These are phyloP conservation scores for Camellia japonica DNA, from an alignment of 148 eudicot genomes.

Conservation along the genomic window DNA sequence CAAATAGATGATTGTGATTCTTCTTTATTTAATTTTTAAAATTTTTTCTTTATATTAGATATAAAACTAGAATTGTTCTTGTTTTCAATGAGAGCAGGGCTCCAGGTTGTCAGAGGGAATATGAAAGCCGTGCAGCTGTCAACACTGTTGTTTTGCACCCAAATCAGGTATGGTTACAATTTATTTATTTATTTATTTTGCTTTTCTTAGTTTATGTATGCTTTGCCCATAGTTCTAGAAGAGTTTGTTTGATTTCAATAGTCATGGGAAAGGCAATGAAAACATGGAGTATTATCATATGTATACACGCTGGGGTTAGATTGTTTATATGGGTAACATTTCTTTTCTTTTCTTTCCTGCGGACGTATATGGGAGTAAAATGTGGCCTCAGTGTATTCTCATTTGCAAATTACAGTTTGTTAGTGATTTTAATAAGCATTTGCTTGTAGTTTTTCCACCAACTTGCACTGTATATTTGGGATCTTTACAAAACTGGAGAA, in stretches of 20 bases:
- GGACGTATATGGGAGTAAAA: background rate
- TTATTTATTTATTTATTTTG: slow-evolving; percentile 3
- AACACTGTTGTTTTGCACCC: slow-evolving; percentile 98
- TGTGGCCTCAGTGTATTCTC: background rate
- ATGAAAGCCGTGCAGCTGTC: slow-evolving; percentile 99
- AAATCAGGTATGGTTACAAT: slow-evolving; percentile 61
- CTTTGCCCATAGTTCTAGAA: background rate
- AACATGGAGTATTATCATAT: background rate
- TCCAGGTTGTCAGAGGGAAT: slow-evolving; percentile 96
- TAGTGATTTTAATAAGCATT: background rate
- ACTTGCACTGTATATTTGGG: background rate
- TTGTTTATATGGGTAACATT: background rate
- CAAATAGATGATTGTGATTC: background rate
- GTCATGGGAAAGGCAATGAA: background rate
- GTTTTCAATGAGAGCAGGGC: slow-evolving; percentile 49
- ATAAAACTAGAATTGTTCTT: background rate
- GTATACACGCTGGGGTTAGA: background rate
- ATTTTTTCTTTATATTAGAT: slow-evolving; percentile 6
- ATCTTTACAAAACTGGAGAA: background rate
- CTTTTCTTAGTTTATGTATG: background rate
- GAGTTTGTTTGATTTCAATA: background rate
- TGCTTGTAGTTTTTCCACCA: background rate
- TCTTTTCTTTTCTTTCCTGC: background rate
- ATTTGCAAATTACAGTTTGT: background rate
- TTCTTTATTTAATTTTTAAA: background rate